These are phyloP conservation scores for Penicillium expansum DNA, from an alignment of 2,329 filamentous ascomycete species.

Conservation along the genomic window DNA sequence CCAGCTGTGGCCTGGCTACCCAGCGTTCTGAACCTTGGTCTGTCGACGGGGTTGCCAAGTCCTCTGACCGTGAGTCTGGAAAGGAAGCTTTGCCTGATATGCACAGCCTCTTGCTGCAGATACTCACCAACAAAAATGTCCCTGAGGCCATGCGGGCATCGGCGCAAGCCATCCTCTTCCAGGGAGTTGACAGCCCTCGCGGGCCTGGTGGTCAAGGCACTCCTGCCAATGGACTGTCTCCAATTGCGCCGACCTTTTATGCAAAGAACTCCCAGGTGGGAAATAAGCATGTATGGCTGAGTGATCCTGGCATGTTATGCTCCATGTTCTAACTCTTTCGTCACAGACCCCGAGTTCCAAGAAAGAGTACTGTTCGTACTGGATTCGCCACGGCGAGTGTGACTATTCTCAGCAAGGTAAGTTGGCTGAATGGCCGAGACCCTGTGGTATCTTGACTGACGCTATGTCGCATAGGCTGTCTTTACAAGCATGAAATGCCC, in stretches of 20 bases:
- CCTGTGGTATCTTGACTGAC: conserved; percentile 1
- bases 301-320: neutral
- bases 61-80: neutral
- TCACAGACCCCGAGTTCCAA: conserved; percentile 33
- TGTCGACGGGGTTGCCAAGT: conserved; percentile 27
- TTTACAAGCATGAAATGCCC: conserved; percentile 90
- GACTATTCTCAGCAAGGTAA: conserved; percentile 73
- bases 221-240: neutral
- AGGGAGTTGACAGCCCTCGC: neutral
- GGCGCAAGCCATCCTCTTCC: conserved; percentile 16
- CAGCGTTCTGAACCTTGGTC: conserved; percentile 35
- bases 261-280: neutral
- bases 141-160: conserved; percentile 21
- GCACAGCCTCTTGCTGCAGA: conserved; percentile 20
- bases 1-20: conserved; percentile 37
- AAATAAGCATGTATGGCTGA: neutral
- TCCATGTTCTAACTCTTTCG: conserved; percentile 6
- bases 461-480: conserved; percentile 57
- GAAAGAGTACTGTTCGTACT: conserved; percentile 85
- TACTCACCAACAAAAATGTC: conserved; percentile 24
- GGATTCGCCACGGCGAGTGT: conserved; percentile 82
- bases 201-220: neutral
- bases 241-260: neutral
- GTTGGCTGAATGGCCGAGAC: neutral
- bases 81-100: conserved; percentile 13